These are phyloP conservation scores for Talaromyces albobiverticillius DNA, from an alignment of 2,329 filamentous ascomycete genomes.

Conservation along the genomic window DNA sequence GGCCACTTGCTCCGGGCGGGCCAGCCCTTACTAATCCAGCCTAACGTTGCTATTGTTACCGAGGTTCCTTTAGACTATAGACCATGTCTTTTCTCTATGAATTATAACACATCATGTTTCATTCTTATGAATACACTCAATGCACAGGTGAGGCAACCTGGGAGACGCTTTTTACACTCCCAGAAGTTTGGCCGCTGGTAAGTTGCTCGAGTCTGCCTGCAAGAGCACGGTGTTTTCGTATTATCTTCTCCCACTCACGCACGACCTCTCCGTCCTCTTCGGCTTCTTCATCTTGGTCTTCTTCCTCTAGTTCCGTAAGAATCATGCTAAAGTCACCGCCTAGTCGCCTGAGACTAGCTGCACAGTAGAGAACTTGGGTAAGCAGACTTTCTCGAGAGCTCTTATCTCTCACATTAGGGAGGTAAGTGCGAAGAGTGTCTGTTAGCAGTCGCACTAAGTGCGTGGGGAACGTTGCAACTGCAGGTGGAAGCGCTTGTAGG, in stretches of 20 bases:
- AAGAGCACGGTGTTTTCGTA: conserved; percentile 81
- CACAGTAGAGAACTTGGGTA: conserved; percentile 91
- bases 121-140: too few relatives aligned
- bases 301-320: conserved; percentile 58
- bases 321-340: conserved; percentile 93
- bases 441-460: conserved; percentile 79
- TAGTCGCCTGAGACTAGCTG: conserved; percentile 81
- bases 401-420: conserved; percentile 78
- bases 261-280: conserved; percentile 33
- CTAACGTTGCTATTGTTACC: too few relatives aligned
- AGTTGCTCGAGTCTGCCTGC: conserved; percentile 62
- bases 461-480: conserved; percentile 78
- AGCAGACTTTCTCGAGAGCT: conserved; percentile 80
- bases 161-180: conserved; percentile 17
- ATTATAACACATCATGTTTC: not conserved
- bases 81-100: conserved; percentile 1
- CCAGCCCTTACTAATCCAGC: too few relatives aligned
- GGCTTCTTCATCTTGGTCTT: conserved; percentile 41
- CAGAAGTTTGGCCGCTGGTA: conserved; percentile 26
- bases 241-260: conserved; percentile 77
- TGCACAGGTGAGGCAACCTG: conserved; percentile 14
- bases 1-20: not conserved
- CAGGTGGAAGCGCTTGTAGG: conserved; percentile 62
- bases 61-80: too few relatives aligned
- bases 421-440: conserved; percentile 70